phyloP scores from a whole-genome alignment of 345 rosid species.

The Toxicodendron radicans region DNA sequence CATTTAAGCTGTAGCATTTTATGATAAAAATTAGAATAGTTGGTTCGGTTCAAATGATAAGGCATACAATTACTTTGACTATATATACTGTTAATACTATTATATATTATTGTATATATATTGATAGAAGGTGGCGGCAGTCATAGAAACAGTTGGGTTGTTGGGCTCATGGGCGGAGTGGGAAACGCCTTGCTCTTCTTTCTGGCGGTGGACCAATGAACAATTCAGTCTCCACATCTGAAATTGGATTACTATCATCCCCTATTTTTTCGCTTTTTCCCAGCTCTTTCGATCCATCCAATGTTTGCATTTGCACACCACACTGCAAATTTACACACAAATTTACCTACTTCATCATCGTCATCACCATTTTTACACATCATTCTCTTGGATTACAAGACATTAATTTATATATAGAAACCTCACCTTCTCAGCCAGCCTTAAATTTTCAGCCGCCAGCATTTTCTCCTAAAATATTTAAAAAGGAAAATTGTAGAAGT shows the following conservation, averaged over 20 bases:
- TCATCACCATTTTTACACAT: no score
- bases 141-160: no score
- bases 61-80: no score
- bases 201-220: constrained; percentile 91
- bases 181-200: constrained; percentile 38
- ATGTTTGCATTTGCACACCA: constrained; percentile 24
- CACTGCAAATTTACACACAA: constrained; percentile 33
- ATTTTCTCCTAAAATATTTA: constrained; percentile 48
- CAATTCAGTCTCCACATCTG: constrained; percentile 84
- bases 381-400: no score
- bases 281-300: constrained; percentile 26
- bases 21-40: no score
- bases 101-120: no score
- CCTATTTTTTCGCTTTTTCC: constrained; percentile 8
- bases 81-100: no score
- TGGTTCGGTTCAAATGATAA: no score
- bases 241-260: constrained; percentile 53
- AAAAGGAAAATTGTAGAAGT: neutral
- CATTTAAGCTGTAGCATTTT: no score
- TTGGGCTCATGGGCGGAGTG: neutral
- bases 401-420: neutral
- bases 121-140: no score
- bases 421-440: constrained; percentile 55
- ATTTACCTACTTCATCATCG: no score
- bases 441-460: constrained; percentile 57